Percentiles rank a stretch among this genome's conserved stretches.
Evolutionary conservation across 1,284 basidiomycete species (phyloP).

Genomic region (Trichosporon sp.): DNA sequence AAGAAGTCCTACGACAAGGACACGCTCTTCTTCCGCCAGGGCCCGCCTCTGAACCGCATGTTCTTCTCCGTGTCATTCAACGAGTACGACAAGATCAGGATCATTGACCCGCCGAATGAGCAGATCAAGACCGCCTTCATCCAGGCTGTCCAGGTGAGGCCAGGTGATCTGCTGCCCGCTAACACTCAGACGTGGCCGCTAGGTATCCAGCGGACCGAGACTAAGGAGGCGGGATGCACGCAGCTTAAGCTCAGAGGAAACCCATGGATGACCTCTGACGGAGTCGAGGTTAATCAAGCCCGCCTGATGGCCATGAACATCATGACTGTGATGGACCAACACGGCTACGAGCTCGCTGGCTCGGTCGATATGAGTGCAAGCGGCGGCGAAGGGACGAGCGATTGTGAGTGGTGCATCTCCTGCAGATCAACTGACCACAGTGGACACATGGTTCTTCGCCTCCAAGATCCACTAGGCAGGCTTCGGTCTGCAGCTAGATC

Average conservation of each 20-base stretch:
- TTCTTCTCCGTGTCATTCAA: conserved; percentile 42
- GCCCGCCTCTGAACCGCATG: conserved; percentile 27
- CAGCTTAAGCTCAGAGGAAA: conserved; percentile 41
- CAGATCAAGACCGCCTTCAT: conserved; percentile 29
- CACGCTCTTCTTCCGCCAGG: conserved; percentile 36
- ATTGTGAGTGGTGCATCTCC: conserved; percentile 9
- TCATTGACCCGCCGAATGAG: conserved; percentile 40
- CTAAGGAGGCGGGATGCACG: conserved; percentile 33
- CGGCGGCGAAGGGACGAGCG: conserved; percentile 12
- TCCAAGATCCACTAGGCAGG: conserved; percentile 18
- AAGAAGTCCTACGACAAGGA: conserved; percentile 42
- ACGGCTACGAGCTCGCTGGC: conserved; percentile 37
- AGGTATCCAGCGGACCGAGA: conserved; percentile 35
- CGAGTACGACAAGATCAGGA: conserved; percentile 41
- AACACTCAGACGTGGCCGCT: conserved; percentile 27
- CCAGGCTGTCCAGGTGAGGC: conserved; percentile 29
- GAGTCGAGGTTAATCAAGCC: conserved; percentile 25
- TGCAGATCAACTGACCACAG: conserved; percentile 16
- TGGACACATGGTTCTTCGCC: conserved; percentile 46
- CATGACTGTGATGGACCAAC: conserved; percentile 33
- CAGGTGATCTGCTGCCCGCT: neutral
- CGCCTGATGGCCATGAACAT: conserved; percentile 29
- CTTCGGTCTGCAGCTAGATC: too few species aligned
- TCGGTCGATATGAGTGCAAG: conserved; percentile 37
- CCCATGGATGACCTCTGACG: conserved; percentile 36